phyloP scores from a whole-genome alignment of 768 basidiomycete species.

The Imleria badia region DNA sequence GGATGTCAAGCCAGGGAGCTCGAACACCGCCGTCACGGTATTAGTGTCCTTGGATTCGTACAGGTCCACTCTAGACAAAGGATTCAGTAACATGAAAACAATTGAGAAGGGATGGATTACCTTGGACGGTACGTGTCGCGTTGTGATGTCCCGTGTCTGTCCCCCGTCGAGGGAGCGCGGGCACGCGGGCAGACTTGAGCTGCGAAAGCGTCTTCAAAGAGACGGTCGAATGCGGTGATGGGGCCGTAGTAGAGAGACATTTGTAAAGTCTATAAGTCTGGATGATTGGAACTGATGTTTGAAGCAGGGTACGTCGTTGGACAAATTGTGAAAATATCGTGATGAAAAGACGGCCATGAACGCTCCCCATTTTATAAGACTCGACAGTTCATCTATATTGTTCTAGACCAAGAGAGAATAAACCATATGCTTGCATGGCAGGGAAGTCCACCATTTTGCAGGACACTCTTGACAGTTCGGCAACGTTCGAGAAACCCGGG shows the following conservation, averaged over 20 bases:
- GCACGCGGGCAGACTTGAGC: not conserved
- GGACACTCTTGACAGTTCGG: not conserved
- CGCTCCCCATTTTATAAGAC: too few relatives aligned
- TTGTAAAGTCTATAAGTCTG: too few relatives aligned
- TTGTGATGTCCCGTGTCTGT: not conserved
- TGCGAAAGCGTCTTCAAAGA: not conserved
- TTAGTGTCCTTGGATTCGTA: slow-evolving; percentile 43
- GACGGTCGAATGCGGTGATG: not conserved
- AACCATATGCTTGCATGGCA: too few relatives aligned
- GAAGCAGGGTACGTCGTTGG: too few relatives aligned
- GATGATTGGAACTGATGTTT: too few relatives aligned
- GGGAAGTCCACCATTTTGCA: not conserved
- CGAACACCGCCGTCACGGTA: slow-evolving; percentile 50
- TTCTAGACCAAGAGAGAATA: too few relatives aligned
- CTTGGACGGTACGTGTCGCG: not conserved
- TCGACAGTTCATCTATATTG: too few relatives aligned
- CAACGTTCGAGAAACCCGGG: too few relatives aligned
- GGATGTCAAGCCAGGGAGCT: slow-evolving; percentile 53
- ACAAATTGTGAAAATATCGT: too few relatives aligned
- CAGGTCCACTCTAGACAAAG: slow-evolving; percentile 40
- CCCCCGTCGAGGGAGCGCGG: too few relatives aligned
- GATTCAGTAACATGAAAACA: not conserved
- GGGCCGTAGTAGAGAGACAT: not conserved
- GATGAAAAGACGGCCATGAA: too few relatives aligned
- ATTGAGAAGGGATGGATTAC: too few relatives aligned